A percentile compares a stretch with the other conserved stretches of the same genome.
These are phyloP conservation scores for Clitopilus hobsonii DNA, from an alignment of 768 basidiomycete species.

Conservation along the genomic window DNA sequence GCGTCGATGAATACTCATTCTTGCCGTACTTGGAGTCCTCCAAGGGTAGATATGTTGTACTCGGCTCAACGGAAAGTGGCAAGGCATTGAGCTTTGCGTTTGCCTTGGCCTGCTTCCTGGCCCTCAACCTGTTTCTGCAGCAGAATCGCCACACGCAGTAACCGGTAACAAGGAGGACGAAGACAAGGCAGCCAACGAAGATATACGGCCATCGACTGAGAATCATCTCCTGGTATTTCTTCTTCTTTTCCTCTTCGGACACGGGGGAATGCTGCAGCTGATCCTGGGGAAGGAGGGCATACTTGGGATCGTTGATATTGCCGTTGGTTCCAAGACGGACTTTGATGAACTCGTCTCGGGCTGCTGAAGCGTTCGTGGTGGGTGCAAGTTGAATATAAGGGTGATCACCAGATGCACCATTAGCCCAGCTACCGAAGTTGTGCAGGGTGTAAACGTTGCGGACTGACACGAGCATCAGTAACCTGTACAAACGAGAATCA, in stretches of 20 bases:
- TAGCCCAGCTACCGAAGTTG: conserved; percentile 67
- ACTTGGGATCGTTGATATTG: conserved; percentile 47
- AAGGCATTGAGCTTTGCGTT: conserved; percentile 15
- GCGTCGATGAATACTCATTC: conserved; percentile 6
- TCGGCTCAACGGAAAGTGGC: conserved; percentile 13
- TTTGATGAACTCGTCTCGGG: conserved; percentile 63
- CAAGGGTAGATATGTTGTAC: conserved; percentile 26
- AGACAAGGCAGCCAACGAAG: conserved; percentile 51
- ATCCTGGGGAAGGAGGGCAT: conserved; percentile 54
- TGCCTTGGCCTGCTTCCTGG: conserved; percentile 13
- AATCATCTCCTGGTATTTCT: conserved; percentile 55
- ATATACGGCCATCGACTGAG: conserved; percentile 76
- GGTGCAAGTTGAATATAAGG: conserved; percentile 73
- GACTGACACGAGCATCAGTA: conserved; percentile 36
- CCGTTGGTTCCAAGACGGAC: conserved; percentile 58
- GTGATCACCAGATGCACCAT: conserved; percentile 37
- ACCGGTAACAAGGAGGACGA: conserved; percentile 40
- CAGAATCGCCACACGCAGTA: conserved; percentile 61
- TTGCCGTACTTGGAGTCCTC: conserved; percentile 18
- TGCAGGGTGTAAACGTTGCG: conserved; percentile 72
- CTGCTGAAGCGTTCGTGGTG: conserved; percentile 44
- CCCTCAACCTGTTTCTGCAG: conserved; percentile 28
- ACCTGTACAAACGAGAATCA: conserved; percentile 4
- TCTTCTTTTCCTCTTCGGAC: conserved; percentile 60
- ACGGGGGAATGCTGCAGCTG: conserved; percentile 63